Conservation (phyloP, 2,329 filamentous ascomycete genomes). For the Fusarium citri region DNA sequence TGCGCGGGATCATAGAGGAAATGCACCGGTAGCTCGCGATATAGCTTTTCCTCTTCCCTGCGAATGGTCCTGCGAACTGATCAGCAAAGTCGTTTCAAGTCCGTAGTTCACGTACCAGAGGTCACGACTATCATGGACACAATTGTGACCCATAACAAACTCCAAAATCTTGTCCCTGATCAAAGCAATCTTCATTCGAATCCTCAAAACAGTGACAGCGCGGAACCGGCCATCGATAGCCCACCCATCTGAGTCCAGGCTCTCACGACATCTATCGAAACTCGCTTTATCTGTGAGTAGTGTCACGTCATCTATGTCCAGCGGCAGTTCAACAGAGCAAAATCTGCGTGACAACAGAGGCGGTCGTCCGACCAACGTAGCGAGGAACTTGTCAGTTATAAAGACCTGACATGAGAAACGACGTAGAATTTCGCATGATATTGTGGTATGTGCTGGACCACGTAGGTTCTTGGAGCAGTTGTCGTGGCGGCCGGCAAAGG, state of each 20-base stretch:
- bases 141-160: background rate
- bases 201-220: background rate
- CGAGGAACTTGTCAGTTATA: background rate
- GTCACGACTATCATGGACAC: background rate
- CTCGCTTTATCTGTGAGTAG: background rate
- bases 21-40: background rate
- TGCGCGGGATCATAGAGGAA: accelerated
- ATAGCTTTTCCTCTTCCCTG: background rate
- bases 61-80: background rate
- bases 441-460: background rate
- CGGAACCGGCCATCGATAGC: background rate
- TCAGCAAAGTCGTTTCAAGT: accelerated
- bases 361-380: background rate
- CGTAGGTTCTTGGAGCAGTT: background rate
- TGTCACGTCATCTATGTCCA: background rate
- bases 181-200: background rate
- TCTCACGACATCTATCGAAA: background rate
- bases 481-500: background rate
- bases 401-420: background rate
- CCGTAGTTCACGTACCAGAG: background rate
- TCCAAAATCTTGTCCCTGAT: background rate
- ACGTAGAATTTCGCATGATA: background rate
- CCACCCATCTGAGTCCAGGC: background rate
- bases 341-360: background rate
- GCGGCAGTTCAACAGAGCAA: background rate